phyloP scores from a whole-genome alignment of 208 protist species.

The Trypanosomatidae sp. region DNA sequence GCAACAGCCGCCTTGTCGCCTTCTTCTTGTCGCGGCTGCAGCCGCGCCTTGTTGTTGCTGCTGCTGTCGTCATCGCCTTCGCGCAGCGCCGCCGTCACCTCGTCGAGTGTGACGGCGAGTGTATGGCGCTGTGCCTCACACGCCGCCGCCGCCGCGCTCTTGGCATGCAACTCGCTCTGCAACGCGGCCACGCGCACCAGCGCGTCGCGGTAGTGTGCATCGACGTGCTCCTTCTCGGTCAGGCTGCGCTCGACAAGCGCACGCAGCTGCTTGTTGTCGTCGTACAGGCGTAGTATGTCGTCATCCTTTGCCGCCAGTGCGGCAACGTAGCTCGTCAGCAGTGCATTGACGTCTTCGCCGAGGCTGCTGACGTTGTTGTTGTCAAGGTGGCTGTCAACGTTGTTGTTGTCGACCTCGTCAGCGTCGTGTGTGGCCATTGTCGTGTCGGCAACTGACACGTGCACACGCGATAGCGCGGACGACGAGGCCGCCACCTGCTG shows the following conservation, averaged over 20 bases:
- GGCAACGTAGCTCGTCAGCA: conserved; percentile 56
- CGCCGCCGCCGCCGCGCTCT: conserved; percentile 26
- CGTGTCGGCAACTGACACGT: no score
- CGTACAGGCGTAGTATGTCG: conserved; percentile 59
- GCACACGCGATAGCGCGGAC: no score
- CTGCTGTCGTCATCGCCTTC: no score
- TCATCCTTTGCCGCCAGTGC: conserved; percentile 57
- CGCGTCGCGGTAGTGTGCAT: conserved; percentile 15
- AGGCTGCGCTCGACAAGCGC: conserved; percentile 30
- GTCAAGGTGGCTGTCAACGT: background rate
- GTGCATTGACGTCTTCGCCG: conserved; percentile 30
- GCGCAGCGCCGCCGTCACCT: no score
- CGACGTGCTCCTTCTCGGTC: conserved; percentile 22
- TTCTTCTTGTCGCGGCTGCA: no score
- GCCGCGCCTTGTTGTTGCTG: no score
- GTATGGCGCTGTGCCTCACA: no score
- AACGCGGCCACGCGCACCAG: conserved; percentile 21
- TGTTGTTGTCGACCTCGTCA: no score
- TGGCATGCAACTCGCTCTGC: conserved; percentile 37
- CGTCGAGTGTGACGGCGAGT: no score
- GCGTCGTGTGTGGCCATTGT: no score
- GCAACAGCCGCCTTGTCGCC: no score
- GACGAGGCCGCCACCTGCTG: no score
- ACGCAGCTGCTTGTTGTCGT: conserved; percentile 55
- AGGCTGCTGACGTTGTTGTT: conserved; percentile 1